Base-by-base conservation (phyloP, 495 filamentous ascomycete species). In the Penicillium malachiteum region DNA sequence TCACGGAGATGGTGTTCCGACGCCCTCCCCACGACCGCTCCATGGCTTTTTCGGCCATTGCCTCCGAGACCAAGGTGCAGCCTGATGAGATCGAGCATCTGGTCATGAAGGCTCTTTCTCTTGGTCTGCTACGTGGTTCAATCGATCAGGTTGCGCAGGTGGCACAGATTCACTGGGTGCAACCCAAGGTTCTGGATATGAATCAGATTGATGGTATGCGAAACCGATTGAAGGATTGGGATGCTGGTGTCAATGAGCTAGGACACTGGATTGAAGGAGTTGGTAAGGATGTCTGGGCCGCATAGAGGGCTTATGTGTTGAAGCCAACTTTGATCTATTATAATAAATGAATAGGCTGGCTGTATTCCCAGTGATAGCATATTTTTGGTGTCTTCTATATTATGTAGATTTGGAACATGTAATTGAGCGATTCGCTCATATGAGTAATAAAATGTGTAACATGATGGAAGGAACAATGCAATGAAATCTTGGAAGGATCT, bases 141-240 rank as follows among this genome's bases (percentile, higher is more conserved):
- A 99, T 99, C 58, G 94, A 99, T 73, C 92, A 99, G 77, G 94
- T 97, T 30, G 92, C 88, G 47, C 85, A 91, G 76, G 82, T 97
- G 48, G 94, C 94, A 26, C 82, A 92, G 68, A 96, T 99, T 75
- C 90, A 90, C 67, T 99, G 94, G 94, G 94, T 99, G 39, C 94
- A 99, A 80, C 95, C 94, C 11, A 97, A 97, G 80, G 90, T 96
- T 46, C 72, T 98, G 62, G 94, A 97, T 74, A 90, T 92, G 84
- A 85, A 83, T 69, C 95, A 97, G 81, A 95, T 99, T 61, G 91
- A 91, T 66, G 91, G 86, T 59, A 97, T 99, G 94, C 85, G 89
- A 62, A 78, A 81, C 64, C 75, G 92, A 50, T 73, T 99, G 67
- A 84, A 87, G 72, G 92, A 97, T 56, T 99, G 94, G 94, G 92